Evolutionary conservation across 164 flowering plant species (phyloP).

Genomic region (Aristolochia californica): DNA sequence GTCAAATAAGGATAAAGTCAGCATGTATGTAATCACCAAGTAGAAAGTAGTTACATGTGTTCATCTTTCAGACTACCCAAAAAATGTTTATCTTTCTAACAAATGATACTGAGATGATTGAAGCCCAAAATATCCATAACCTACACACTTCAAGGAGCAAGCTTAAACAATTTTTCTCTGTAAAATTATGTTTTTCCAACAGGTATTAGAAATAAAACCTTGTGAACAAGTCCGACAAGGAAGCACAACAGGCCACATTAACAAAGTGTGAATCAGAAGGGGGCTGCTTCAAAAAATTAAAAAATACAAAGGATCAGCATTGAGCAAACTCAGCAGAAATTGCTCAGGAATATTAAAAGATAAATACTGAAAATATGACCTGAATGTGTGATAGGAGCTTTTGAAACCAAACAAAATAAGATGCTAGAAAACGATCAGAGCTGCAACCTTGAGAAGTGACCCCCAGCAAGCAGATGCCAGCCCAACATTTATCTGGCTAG

Average conservation of each 20-base stretch:
- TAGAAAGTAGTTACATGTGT: neutral
- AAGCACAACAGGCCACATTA: slow-evolving; percentile 54
- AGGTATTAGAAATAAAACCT: slow-evolving; percentile 32
- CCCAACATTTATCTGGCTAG: slow-evolving; percentile 89
- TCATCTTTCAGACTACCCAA: neutral
- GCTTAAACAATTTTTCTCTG: neutral
- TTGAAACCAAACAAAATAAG: slow-evolving; percentile 55
- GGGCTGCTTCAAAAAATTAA: slow-evolving; percentile 26
- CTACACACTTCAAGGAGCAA: too few species aligned
- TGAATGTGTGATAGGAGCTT: slow-evolving; percentile 48
- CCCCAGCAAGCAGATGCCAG: slow-evolving; percentile 71
- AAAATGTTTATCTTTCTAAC: neutral
- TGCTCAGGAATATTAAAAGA: neutral
- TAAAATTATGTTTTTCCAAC: neutral
- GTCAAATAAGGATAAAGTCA: neutral
- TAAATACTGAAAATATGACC: slow-evolving; percentile 23
- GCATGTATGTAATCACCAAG: neutral
- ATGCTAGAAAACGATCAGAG: slow-evolving; percentile 48
- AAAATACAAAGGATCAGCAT: neutral
- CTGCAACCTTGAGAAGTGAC: slow-evolving; percentile 65
- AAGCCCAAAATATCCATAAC: too few species aligned
- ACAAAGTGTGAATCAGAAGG: slow-evolving; percentile 51
- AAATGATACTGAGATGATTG: neutral
- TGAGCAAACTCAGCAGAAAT: neutral
- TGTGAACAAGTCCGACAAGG: slow-evolving; percentile 57